Base-by-base conservation (phyloP, 176 grass and related monocot genomes). In the Musa acuminata region DNA sequence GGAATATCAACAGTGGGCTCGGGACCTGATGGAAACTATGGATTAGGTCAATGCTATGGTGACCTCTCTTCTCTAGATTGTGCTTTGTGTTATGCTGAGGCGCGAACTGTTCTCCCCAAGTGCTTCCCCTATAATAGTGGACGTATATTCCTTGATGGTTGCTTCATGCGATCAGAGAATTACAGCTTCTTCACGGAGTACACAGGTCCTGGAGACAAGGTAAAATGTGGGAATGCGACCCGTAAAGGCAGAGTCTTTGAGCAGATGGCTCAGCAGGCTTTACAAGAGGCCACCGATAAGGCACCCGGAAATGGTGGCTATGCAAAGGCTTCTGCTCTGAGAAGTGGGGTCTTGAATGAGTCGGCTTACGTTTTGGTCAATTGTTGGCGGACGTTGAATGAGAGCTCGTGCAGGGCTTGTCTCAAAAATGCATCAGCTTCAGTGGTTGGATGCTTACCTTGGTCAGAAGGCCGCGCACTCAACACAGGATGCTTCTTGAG, bases 401-500 rank as follows among this genome's bases (percentile, higher is more conserved):
- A 74, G 52, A 57, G 52, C 72, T 55, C 72, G 16, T 74, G 72
- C 52, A 24, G 27, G 72, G 52, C 72, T 19, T 74, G 72, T 16
- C 72, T 74, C 11, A 16, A 27, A 55, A 74, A 74, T 74, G 72
- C 52, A 55, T 74, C 72, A 74, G 72, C 72, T 55, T 74, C 72
- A 57, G 72, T 10, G 17, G 21, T 55, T 74, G 43, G 1, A 57
- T 74, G 72, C 72, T 74, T 74, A 57, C 72, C 52, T 27, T 29
- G 51, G 51, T 74, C 72, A 7, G 72, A 74, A 74, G 72, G 72
- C 11, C 52, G 72, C 2, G 72, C 11, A 24, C 52, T 74, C 14
- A 74, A 74, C 52, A 74, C 72, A 35, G 72, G 72, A 1, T 74
- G 72, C 21, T 74, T 74, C 51, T 55, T 74, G 72, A 74, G 72